These are phyloP conservation scores for Blastocystis sp. DNA, from an alignment of 352 stramenopile genomes.

Conservation along the genomic window DNA sequence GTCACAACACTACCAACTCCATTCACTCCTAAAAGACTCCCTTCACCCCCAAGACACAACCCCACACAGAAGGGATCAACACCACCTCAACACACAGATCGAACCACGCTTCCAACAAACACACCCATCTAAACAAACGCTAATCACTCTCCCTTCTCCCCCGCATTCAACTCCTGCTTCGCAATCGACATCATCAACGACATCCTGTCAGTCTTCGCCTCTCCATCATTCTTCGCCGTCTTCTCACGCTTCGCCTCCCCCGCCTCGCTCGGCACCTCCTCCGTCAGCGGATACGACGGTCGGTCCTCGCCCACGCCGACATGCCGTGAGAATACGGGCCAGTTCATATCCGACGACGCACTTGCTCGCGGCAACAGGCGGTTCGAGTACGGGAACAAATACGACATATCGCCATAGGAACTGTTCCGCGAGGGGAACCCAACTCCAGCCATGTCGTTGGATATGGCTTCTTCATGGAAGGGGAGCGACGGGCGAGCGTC, in stretches of 20 bases:
- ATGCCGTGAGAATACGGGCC: constrained; percentile 10
- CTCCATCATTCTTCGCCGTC: neutral
- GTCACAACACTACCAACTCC: neutral
- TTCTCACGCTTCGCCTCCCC: neutral
- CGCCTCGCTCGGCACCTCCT: neutral
- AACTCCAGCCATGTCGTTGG: neutral
- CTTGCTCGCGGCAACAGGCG: neutral
- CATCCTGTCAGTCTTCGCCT: neutral
- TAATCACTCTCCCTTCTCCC: neutral
- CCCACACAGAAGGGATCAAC: neutral
- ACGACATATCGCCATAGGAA: constrained; percentile 43
- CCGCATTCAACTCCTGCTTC: neutral
- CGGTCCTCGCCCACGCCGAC: neutral
- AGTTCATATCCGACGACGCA: constrained; percentile 10
- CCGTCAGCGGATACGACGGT: neutral
- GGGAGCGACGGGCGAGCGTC: neutral
- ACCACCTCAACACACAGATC: neutral
- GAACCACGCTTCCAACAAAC: neutral
- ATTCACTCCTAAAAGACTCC: neutral
- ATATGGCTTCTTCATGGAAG: constrained; percentile 1
- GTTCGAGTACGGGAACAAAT: constrained; percentile 8
- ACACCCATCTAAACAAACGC: neutral
- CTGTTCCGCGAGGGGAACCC: neutral
- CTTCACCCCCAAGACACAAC: neutral
- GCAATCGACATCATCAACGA: constrained; percentile 3